Evolutionary conservation across 2,329 filamentous ascomycete genomes (phyloP).

Genomic region (Fusarium sacchari): DNA sequence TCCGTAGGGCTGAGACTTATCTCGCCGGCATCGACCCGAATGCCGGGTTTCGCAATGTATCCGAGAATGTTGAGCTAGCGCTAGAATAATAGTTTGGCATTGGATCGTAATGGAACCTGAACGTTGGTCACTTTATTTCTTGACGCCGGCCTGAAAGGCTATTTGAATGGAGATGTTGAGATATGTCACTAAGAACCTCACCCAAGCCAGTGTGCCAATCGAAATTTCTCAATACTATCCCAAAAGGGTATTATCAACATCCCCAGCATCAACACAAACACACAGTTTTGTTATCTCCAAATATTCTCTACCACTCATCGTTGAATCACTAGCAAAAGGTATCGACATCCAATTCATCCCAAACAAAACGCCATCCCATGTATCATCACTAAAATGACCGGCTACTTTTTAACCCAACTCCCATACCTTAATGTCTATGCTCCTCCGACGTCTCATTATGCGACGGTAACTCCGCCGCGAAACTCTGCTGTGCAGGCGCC

Average conservation of each 20-base stretch:
- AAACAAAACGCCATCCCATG: constrained; percentile 21
- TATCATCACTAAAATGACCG: constrained; percentile 9
- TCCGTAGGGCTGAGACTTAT: neutral
- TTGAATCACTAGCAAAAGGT: constrained; percentile 12
- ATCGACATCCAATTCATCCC: constrained; percentile 5
- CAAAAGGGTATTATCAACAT: neutral
- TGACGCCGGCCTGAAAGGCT: accelerated
- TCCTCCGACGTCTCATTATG: constrained; percentile 61
- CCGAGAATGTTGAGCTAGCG: neutral
- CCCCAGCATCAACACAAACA: neutral
- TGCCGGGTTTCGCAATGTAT: neutral
- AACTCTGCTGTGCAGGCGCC: constrained; percentile 53
- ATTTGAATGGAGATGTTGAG: neutral
- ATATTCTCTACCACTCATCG: neutral
- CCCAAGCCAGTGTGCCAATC: neutral
- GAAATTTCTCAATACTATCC: neutral
- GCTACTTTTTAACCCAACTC: neutral
- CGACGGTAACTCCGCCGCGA: constrained; percentile 56
- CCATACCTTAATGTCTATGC: constrained; percentile 40
- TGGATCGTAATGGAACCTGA: too few species aligned
- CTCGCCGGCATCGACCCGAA: neutral
- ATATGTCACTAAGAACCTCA: neutral
- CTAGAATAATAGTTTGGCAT: neutral
- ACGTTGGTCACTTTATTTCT: neutral
- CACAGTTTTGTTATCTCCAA: neutral